phyloP scores from a whole-genome alignment of 1,284 basidiomycete species.

The Papiliotrema flavescens region DNA sequence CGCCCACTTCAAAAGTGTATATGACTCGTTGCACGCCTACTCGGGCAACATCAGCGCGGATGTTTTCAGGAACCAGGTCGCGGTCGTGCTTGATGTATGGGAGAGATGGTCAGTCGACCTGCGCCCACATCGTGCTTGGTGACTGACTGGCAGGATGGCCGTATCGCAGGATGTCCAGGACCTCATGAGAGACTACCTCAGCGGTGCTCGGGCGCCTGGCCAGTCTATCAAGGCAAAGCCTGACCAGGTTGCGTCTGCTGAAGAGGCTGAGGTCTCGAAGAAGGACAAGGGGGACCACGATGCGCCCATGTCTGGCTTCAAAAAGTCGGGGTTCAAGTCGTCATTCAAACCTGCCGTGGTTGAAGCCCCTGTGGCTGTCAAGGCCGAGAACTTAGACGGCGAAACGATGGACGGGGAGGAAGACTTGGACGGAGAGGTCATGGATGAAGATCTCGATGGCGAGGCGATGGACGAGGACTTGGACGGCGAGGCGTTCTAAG shows the following conservation, averaged over 20 bases:
- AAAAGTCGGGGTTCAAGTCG: slow-evolving; percentile 61
- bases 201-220: slow-evolving; percentile 53
- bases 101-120: slow-evolving; percentile 65
- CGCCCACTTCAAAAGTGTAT: slow-evolving; percentile 87
- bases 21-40: slow-evolving; percentile 66
- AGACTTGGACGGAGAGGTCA: slow-evolving; percentile 44
- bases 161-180: slow-evolving; percentile 78
- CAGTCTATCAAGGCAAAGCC: not conserved
- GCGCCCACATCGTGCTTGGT: not conserved
- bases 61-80: slow-evolving; percentile 86
- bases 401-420: slow-evolving; percentile 35
- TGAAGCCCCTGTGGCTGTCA: slow-evolving; percentile 28
- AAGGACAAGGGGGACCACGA: slow-evolving; percentile 3
- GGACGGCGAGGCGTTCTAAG: slow-evolving; percentile 40
- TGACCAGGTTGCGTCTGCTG: not conserved
- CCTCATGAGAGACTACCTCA: slow-evolving; percentile 66
- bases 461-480: slow-evolving; percentile 47
- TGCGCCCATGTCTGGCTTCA: slow-evolving; percentile 60
- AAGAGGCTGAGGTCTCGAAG: slow-evolving; percentile 1
- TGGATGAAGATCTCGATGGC: slow-evolving; percentile 24
- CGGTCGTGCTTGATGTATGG: slow-evolving; percentile 83
- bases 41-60: slow-evolving; percentile 89
- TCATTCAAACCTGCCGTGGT: slow-evolving; percentile 43
- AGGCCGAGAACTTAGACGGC: slow-evolving; percentile 31
- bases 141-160: slow-evolving; percentile 59